Base-by-base conservation (phyloP, 2,329 filamentous ascomycete genomes). In the Xylariaceae sp. region DNA sequence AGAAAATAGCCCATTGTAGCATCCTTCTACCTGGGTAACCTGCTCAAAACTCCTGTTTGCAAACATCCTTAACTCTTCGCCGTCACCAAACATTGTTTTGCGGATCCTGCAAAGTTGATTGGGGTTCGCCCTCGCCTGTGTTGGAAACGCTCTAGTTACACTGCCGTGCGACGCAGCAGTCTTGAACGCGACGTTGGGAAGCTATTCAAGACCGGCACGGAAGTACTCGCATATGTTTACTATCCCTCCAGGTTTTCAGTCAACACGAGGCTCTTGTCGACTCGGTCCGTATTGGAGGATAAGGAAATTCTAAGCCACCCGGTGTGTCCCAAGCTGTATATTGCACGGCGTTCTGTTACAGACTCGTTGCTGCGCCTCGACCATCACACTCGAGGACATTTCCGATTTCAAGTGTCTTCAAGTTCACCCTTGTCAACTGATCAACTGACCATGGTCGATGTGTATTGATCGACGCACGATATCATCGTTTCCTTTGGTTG, bases 101-200 rank as follows among this genome's bases (percentile, higher is more conserved):
- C 65, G 66, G 69, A 73, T 73, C 70, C 22, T 28, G 22, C 22
- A 28, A 28, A 28, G 22, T 28, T 7, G 22, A 28, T 60, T 64
- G 66, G 63, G 66, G 66, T 69, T 56, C 65, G 67, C 56, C 67
- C 66, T 70, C 65, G 50, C 46, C 28, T 53, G 57, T 48, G 56
- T 65, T 66, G 58, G 55, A 39, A 40, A 13, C 16, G 34, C 34
- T 38, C 3, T 10, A 60, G 51, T 47, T 51, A 56, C 51, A 38
- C 31, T 50, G 56, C 50, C 47, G 48, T 48, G 42, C 41, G 14
- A 19, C 39, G 44, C 47, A 39, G 28, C 42, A 41, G 34, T 55
- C 45, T 46, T 50, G 38, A 47, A 47, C 49, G 50, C 47, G 28
- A 14, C 41, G n/a, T 28, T 4, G 22, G 22, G 7, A 28, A 7